phyloP scores from a whole-genome alignment of 805 yeast genomes.

The Barnettozyma sucrosica region DNA sequence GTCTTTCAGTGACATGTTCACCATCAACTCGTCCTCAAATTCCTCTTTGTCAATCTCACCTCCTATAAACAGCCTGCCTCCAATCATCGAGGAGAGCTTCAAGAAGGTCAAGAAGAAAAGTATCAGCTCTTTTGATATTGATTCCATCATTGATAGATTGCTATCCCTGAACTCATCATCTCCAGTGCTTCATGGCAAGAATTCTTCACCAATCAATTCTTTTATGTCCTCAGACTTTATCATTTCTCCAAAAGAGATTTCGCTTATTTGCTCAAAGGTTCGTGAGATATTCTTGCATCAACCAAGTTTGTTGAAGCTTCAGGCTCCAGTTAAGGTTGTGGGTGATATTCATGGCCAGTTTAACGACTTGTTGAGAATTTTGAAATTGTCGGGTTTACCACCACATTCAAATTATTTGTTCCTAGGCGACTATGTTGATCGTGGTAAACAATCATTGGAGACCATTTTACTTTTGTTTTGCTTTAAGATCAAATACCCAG shows the following conservation, averaged over 20 bases:
- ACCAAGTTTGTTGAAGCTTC: slow-evolving; percentile 81
- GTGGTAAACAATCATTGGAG: slow-evolving; percentile 94
- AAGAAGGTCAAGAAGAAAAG: slow-evolving; percentile 3
- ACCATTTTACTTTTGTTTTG: slow-evolving; percentile 83
- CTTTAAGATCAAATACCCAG: slow-evolving; percentile 94
- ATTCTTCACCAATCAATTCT: slow-evolving; percentile 14
- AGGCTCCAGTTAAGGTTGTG: slow-evolving; percentile 73
- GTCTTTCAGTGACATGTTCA: slow-evolving; percentile 26
- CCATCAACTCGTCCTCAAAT: slow-evolving; percentile 17
- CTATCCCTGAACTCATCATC: slow-evolving; percentile 29
- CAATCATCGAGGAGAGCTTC: slow-evolving; percentile 20
- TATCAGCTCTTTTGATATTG: slow-evolving; percentile 40
- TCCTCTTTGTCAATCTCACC: slow-evolving; percentile 24
- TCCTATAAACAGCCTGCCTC: slow-evolving; percentile 18
- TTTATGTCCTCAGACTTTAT: slow-evolving; percentile 16
- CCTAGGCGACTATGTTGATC: slow-evolving; percentile 94
- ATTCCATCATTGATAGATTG: slow-evolving; percentile 56
- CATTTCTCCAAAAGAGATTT: slow-evolving; percentile 50
- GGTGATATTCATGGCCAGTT: slow-evolving; percentile 98
- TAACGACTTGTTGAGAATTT: slow-evolving; percentile 82
- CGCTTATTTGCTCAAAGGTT: slow-evolving; percentile 76
- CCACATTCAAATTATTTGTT: slow-evolving; percentile 89
- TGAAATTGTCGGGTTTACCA: slow-evolving; percentile 96
- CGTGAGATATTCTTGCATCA: slow-evolving; percentile 85
- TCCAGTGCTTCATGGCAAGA: slow-evolving; percentile 12